Conservation (phyloP, 176 grass and related monocot species). For the Zea luxurians region DNA sequence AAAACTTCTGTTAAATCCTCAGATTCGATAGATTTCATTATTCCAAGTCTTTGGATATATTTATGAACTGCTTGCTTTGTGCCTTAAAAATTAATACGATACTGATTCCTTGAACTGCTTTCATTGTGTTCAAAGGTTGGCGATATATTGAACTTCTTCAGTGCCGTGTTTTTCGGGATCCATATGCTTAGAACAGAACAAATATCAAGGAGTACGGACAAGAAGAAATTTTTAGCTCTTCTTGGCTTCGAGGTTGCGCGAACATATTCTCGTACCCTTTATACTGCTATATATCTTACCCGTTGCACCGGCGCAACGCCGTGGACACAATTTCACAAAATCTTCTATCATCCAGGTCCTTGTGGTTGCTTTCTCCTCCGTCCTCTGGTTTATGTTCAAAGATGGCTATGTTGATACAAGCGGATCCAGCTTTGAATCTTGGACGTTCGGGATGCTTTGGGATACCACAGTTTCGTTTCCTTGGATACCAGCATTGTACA, state of each 20-base stretch:
- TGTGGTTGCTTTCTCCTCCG: conserved; percentile 72
- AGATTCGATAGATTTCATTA: background rate
- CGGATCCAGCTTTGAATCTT: conserved; percentile 53
- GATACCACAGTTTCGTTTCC: conserved; percentile 73
- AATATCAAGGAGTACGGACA: conserved; percentile 76
- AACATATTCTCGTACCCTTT: background rate
- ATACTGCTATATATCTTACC: conserved; percentile 5
- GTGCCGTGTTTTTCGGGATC: conserved; percentile 83
- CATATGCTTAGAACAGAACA: conserved; percentile 91
- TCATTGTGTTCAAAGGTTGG: conserved; percentile 54
- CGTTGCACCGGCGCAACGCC: background rate
- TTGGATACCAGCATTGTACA: conserved; percentile 93
- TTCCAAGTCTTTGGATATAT: conserved; percentile 12
- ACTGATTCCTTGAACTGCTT: background rate
- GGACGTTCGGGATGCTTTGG: conserved; percentile 55
- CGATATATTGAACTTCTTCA: conserved; percentile 77
- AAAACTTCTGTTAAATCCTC: background rate
- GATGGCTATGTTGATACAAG: conserved; percentile 47
- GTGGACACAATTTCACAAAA: conserved; percentile 26
- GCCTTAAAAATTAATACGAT: background rate
- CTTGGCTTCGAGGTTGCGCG: conserved; percentile 71
- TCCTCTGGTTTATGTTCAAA: conserved; percentile 79
- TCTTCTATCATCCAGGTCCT: conserved; percentile 55
- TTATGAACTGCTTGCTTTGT: background rate
- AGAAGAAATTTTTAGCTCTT: conserved; percentile 74